Base-by-base conservation (phyloP, 176 grass and related monocot species). In the Oryza glumipatula region DNA sequence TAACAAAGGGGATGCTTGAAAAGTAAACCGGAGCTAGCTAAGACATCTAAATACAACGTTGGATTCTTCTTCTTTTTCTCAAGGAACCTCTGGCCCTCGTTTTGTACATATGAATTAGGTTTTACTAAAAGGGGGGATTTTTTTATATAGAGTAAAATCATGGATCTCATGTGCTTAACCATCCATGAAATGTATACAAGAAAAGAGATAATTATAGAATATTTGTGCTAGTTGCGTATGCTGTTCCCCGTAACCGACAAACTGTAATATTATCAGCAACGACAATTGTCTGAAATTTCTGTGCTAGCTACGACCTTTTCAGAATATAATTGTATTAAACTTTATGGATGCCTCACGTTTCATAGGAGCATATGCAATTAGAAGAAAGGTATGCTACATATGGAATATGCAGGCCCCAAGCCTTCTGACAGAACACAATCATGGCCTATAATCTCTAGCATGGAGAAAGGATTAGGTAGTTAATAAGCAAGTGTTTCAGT, bases 361-460 rank as follows among this genome's bases (percentile, higher is more conserved):
- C 19, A 64, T 84, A 76, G 68, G 80, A 87, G 70, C 48, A 79
- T 79, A 35, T 61, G 38, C 64, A 71, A 60, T 61, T 69, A 74
- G 30, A 74, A 83, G 60, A 83, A 79, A 79, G 13, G 32, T 83
- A 86, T 79, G 76, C 80, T 83, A 83, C 64, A 74, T 70, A 49
- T 65, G 75, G 84, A 87, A 83, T 83, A 87, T 87, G 75, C 69
- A 87, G 11, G 75, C 75, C 69, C 48, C 23, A 67, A 86, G 47
- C 78, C 83, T 73, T 86, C 78, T 65, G 78, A n/a, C 23, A 60
- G 28, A 83, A 83, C 84, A 90, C 75, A 87, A 86, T 86, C 74
- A 90, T 87, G 75, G 75, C 74, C 80, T 90, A 86, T 83, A 79
- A 90, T 67, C 16, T 83, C 68, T 74, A 86, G 28, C 51, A 86